Base-by-base conservation (phyloP, 768 basidiomycete genomes). In the Mycena belliarum region DNA sequence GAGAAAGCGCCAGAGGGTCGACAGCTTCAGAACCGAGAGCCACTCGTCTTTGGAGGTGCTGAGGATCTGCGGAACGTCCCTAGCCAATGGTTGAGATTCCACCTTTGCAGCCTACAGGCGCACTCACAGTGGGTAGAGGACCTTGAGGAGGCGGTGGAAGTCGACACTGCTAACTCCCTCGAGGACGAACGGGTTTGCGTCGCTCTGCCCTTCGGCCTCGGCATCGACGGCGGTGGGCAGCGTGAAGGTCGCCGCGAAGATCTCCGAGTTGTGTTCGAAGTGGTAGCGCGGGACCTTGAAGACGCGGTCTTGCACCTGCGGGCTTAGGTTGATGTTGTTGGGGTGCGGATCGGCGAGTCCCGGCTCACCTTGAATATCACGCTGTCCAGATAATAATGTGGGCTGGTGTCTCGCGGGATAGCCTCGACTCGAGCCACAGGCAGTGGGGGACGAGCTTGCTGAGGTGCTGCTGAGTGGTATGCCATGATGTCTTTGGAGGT, bases 261-360 rank as follows among this genome's bases (percentile, higher is more conserved):
- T 66, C 4, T 68, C 66, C 0, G 76, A 77, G 40, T 69, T 67
- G 18, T 66, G 64, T 29, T 68, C 61, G 26, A 79, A 72, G 24
- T 70, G 67, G n/a, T 68, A 64, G 15, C 69, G 67, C 16, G 76
- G 77, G 12, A 78, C 65, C 53, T 74, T 74, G 69, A 77, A 79
- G 23, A 75, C 54, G 14, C 61, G 63, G 40, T 70, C 68, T 44
- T 78, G 78, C 26, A 76, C 76, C 76, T 78, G 3, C 21, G n/a
- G 18, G 40, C 32, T 4, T 32, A 18, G 21, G 15, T 15, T 25
- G 20, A 9, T 21, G 4, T 53, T 3, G 21, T 15, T n/a, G 10
- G 43, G 28, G 16, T n/a, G 28, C 4, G 18, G n/a, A n/a, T 11
- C 2, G 3, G 16, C n/a, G n/a, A n/a, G n/a, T n/a, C n/a, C n/a